Evolutionary conservation across 768 basidiomycete genomes (phyloP), one percentile per base, ranked within the genome.

Genomic region (Tylopilus intermedius): DNA sequence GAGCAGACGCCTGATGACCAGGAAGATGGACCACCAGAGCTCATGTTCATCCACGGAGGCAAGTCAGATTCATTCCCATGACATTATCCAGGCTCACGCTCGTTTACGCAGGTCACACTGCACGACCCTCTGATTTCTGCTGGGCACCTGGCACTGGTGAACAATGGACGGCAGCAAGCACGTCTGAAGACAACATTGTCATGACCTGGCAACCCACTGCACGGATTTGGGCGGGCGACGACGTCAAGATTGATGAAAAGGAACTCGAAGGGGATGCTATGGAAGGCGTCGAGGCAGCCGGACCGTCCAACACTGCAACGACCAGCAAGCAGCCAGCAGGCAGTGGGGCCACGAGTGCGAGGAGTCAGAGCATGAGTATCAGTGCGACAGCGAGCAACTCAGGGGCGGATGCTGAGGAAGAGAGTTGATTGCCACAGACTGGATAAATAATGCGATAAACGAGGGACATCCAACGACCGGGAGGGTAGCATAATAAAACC

Each of bases 1-100:
- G 96, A 99, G 67, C 96, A 99, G 69, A 90, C 92, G 2, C 96
- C 95, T 4, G 96, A 99, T 59, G 96, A 99, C 65, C 90, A 93
- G 53, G 96, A 99, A 67, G 96, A 99, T 63, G 96, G 96, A 1
- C 94, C 96, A 14, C 96, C 96, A 1, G 96, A 99, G 69, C 72
- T 98, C 53, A 71, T 98, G 58, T 99, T 99, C 69, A 81, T 97
- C 44, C 96, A 99, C 60, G 96, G 96, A 60, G 96, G 88, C 82
- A 74, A 55, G 81, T 58, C 8, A 8, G 24, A 40, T 22, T 15
- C 18, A 4, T 44, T 44, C 27, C 4, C 15, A 32, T 18, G 9
- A 7, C 11, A 15, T 50, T 24, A 40, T 1, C 14, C 37, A n/a
- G 50, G 48, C 48, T 54, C 30, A 49, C 53, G 45, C 38, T 46